Evolutionary conservation across 495 filamentous ascomycete genomes (phyloP).

Genomic region (Trichocladium uniseriatum): DNA sequence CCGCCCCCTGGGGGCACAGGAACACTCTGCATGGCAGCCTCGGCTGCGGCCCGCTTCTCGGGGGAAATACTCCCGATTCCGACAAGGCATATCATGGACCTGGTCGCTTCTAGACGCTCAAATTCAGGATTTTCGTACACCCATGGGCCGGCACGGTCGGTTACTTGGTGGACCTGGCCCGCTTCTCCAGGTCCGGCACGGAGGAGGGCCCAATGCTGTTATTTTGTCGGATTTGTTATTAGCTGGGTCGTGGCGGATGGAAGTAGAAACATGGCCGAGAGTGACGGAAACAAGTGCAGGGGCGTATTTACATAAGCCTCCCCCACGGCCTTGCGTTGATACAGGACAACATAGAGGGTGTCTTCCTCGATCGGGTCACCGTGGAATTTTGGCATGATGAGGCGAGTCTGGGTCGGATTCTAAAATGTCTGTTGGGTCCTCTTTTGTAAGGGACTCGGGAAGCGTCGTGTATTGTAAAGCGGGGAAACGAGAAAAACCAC

Average conservation of each 20-base stretch:
- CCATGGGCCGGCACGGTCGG: not conserved
- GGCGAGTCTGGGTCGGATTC: too few species aligned
- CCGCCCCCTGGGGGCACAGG: not conserved
- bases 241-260: too few species aligned
- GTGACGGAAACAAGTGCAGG: not conserved
- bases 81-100: not conserved
- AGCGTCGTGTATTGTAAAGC: too few species aligned
- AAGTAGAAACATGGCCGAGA: not conserved
- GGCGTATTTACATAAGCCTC: not conserved
- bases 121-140: not conserved
- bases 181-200: not conserved
- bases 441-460: too few species aligned
- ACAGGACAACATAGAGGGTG: not conserved
- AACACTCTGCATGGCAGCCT: not conserved
- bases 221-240: not conserved
- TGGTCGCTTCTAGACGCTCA: not conserved
- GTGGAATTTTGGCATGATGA: too few species aligned
- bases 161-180: not conserved
- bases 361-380: not conserved
- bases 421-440: too few species aligned
- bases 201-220: not conserved
- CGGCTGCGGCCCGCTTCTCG: not conserved
- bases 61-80: not conserved
- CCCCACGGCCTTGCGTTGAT: not conserved
- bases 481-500: too few species aligned